Conservation (phyloP, 2,329 filamentous ascomycete genomes). For the Trichophyton schoenleinii region DNA sequence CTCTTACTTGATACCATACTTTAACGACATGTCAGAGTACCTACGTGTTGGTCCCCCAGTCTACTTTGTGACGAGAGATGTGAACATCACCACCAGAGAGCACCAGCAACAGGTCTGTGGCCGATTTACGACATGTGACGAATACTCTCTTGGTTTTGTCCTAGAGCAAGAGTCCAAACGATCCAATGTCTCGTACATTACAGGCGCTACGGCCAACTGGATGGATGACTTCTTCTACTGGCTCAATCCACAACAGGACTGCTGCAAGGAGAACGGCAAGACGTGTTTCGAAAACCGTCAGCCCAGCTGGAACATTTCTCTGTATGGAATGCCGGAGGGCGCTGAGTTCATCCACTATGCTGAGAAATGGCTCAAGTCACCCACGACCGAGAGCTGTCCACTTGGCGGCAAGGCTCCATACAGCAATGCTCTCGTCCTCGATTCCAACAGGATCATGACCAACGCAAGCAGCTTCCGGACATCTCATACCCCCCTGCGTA, state of each 20-base stretch:
- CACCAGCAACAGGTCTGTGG: slow-evolving; percentile 83
- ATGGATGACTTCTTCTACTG: slow-evolving; percentile 93
- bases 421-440: slow-evolving; percentile 67
- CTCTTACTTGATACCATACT: slow-evolving; percentile 91
- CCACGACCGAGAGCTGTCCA: slow-evolving; percentile 72
- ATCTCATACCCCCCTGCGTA: slow-evolving; percentile 72
- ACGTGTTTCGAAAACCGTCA: slow-evolving; percentile 67
- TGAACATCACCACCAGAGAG: slow-evolving; percentile 62
- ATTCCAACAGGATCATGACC: slow-evolving; percentile 53
- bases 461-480: slow-evolving; percentile 85
- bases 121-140: slow-evolving; percentile 77
- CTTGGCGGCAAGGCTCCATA: slow-evolving; percentile 83
- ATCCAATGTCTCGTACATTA: slow-evolving; percentile 73
- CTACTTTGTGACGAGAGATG: slow-evolving; percentile 78
- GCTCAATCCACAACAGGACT: slow-evolving; percentile 77
- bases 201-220: slow-evolving; percentile 84
- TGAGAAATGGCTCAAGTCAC: slow-evolving; percentile 65
- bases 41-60: slow-evolving; percentile 85
- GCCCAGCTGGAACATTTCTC: slow-evolving; percentile 77
- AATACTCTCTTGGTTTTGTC: slow-evolving; percentile 73
- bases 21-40: slow-evolving; percentile 90
- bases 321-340: slow-evolving; percentile 84
- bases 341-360: slow-evolving; percentile 83
- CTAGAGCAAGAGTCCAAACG: slow-evolving; percentile 91
- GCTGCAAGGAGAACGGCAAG: slow-evolving; percentile 57